Percentiles rank a stretch among this genome's conserved stretches.
These are phyloP conservation scores for Cercospora sojina DNA, from an alignment of 2,329 filamentous ascomycete genomes.

Conservation along the genomic window DNA sequence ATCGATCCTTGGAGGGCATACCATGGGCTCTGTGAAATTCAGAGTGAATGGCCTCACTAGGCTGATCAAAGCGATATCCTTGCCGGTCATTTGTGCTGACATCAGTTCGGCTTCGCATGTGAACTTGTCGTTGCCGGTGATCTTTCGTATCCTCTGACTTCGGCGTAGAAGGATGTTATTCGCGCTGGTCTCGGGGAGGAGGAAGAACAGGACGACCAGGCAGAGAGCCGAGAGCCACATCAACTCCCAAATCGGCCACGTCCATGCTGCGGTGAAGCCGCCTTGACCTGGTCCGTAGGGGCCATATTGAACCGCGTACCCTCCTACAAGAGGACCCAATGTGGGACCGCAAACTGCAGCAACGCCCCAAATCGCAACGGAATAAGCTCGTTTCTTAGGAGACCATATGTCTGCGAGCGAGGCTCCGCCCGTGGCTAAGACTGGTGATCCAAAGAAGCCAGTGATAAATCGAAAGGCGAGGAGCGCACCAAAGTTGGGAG, in stretches of 20 bases:
- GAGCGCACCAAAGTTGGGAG: slow-evolving; percentile 54
- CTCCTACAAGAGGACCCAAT: slow-evolving; percentile 41
- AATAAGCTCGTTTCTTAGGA: slow-evolving; percentile 42
- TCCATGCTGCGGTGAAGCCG: slow-evolving; percentile 38
- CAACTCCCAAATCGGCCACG: slow-evolving; percentile 38
- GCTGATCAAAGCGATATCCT: slow-evolving; percentile 44
- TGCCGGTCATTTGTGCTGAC: slow-evolving; percentile 38
- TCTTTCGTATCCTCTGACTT: slow-evolving; percentile 41
- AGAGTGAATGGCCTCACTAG: slow-evolving; percentile 46
- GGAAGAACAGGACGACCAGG: slow-evolving; percentile 42
- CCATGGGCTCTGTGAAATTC: slow-evolving; percentile 44
- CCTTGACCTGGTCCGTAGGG: slow-evolving; percentile 25
- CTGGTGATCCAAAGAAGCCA: slow-evolving; percentile 51
- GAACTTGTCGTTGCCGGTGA: slow-evolving; percentile 43
- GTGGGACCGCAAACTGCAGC: slow-evolving; percentile 44
- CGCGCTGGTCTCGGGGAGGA: slow-evolving; percentile 43
- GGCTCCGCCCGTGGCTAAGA: slow-evolving; percentile 49
- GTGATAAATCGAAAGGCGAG: slow-evolving; percentile 54
- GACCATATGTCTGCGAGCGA: slow-evolving; percentile 47
- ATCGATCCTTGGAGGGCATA: not conserved
- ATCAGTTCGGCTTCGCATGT: slow-evolving; percentile 45
- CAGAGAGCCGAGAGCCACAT: slow-evolving; percentile 44
- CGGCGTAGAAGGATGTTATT: slow-evolving; percentile 46
- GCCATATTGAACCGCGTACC: slow-evolving; percentile 42
- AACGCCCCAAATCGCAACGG: slow-evolving; percentile 44